Percentiles rank a stretch among this genome's conserved stretches.
Evolutionary conservation across 495 filamentous ascomycete species (phyloP).

Genomic region (Cudoniella acicularis): DNA sequence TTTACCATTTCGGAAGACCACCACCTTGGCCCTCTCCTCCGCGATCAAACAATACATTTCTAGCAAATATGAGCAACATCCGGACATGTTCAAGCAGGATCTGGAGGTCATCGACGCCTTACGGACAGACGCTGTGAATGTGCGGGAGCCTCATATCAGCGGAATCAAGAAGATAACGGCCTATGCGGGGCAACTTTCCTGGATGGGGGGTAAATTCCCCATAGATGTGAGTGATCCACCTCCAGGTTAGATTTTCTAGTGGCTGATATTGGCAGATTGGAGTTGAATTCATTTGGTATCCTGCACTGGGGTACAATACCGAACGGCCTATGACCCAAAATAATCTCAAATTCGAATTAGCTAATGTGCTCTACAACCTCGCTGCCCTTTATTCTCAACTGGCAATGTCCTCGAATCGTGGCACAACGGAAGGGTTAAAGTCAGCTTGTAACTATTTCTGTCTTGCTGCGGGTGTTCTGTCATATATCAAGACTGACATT

Average conservation of each 20-base stretch:
- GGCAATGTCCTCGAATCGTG: conserved; percentile 72
- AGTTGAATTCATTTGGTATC: conserved; percentile 93
- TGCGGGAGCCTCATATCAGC: conserved; percentile 84
- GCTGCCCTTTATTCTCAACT: conserved; percentile 92
- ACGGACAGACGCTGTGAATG: conserved; percentile 76
- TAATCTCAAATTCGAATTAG: conserved; percentile 91
- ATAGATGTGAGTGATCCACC: conserved; percentile 68
- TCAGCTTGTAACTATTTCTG: conserved; percentile 89
- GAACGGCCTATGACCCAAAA: conserved; percentile 79
- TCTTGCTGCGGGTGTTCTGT: conserved; percentile 79
- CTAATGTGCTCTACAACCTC: conserved; percentile 90
- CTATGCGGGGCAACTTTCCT: conserved; percentile 91
- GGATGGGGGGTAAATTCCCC: conserved; percentile 93
- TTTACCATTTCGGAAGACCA: conserved; percentile 84
- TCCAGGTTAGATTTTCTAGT: background rate
- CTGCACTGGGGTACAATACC: conserved; percentile 85
- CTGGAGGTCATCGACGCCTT: conserved; percentile 81
- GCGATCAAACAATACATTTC: conserved; percentile 96
- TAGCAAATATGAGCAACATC: conserved; percentile 98
- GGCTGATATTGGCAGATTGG: conserved; percentile 62
- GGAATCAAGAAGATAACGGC: conserved; percentile 81
- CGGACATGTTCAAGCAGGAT: conserved; percentile 93
- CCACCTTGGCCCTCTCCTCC: conserved; percentile 67
- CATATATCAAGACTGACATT: conserved; percentile 71
- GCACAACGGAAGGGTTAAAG: conserved; percentile 80